Evolutionary conservation across 1,284 basidiomycete genomes (phyloP), one percentile per base, ranked within the genome.

Genomic region (Pseudozyma sp.): DNA sequence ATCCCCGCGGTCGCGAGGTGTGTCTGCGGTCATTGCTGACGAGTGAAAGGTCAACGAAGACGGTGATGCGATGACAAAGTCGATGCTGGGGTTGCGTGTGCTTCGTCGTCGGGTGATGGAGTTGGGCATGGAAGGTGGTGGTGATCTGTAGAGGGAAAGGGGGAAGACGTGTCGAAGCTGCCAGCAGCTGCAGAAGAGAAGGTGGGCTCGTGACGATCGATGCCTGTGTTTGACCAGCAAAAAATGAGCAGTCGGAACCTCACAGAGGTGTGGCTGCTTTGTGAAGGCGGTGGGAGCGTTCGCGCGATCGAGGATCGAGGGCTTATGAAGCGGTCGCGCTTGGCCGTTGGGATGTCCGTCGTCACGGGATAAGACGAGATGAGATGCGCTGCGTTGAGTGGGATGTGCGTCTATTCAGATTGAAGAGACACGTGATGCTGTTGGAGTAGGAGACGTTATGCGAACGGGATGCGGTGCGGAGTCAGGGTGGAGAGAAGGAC

Each of bases 1-100:
- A 53, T 78, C 68, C 46, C 78, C 76, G 43, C 79, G 68, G 40
- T 64, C 56, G 45, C 67, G 71, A 5, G 62, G 46, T 11, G 58
- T 6, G 5, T 54, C 56, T 3, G 68, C 55, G 11, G 57, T 24
- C 39, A 48, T 39, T 29, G 51, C 37, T 33, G 54, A 14, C 17
- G 59, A 37, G 34, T 9, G 47, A 50, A 43, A 33, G 13, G 24
- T 13, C 17, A 19, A 33, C 8, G 34, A 29, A 7, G 62, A 45
- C n/a, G 29, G 33, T 31, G 29, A 42, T 34, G 16, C 34, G 29
- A 47, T 29, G 9, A 47, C 24, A 47, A 54, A 54, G 44, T 54
- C 53, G 53, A 54, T 54, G 53, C 53, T 54, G 30, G 39, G 61
- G 5, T 19, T 16, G 45, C 47, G 48, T 31, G 46, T 34, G 47